Evolutionary conservation across 2,329 filamentous ascomycete species (phyloP).

Genomic region (Stachybotrys elegans): DNA sequence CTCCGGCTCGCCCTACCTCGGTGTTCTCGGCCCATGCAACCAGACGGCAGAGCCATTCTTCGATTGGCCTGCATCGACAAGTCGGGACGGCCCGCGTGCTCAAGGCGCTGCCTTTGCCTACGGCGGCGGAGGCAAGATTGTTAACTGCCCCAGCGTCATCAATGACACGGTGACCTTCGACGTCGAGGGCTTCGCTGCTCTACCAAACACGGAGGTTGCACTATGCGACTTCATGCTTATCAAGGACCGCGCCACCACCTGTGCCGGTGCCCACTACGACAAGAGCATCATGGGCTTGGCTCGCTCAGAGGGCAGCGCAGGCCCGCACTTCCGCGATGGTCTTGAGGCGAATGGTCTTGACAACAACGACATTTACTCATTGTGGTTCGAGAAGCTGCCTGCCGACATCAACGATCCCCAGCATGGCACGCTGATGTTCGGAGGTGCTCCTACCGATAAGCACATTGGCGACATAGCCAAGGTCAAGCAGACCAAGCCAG

Average conservation of each 20-base stretch:
- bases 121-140: slow-evolving; percentile 5
- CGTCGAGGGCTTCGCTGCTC: not conserved
- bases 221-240: slow-evolving; percentile 1
- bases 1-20: slow-evolving; percentile 1
- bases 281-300: slow-evolving; percentile 6
- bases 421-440: not conserved
- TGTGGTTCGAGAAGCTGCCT: not conserved
- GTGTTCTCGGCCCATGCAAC: slow-evolving; percentile 5
- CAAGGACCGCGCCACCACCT: slow-evolving; percentile 3
- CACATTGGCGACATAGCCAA: not conserved
- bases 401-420: not conserved
- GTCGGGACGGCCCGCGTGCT: slow-evolving; percentile 2
- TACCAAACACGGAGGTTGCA: slow-evolving; percentile 3
- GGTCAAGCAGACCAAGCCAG: not conserved
- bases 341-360: slow-evolving; percentile 3
- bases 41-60: slow-evolving; percentile 5
- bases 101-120: slow-evolving; percentile 4
- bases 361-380: not conserved
- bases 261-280: slow-evolving; percentile 4
- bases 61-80: slow-evolving; percentile 6
- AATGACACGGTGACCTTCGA: not conserved
- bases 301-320: not conserved
- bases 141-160: not conserved
- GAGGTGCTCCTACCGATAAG: not conserved
- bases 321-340: slow-evolving; percentile 3